phyloP scores from a whole-genome alignment of 768 basidiomycete species.

The Leccinum aurantiacum region DNA sequence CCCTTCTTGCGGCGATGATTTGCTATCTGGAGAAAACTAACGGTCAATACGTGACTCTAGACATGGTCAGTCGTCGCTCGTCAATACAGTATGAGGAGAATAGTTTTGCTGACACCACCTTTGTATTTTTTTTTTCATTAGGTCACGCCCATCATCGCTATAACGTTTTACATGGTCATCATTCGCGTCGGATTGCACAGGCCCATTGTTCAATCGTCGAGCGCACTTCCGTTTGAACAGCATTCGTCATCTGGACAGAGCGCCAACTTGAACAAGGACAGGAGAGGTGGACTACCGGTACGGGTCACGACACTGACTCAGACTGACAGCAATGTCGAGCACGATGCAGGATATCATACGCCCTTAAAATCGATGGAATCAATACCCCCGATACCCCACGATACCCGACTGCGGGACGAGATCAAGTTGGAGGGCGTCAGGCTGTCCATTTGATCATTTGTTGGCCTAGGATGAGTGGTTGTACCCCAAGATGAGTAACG shows the following conservation, averaged over 20 bases:
- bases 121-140: constrained; percentile 5
- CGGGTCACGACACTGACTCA: constrained; percentile 2
- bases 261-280: not conserved
- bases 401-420: not conserved
- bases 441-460: not conserved
- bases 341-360: not conserved
- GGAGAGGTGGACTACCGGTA: constrained; percentile 1
- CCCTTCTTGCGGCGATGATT: constrained; percentile 33
- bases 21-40: constrained; percentile 31
- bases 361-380: not conserved
- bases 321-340: constrained; percentile 1
- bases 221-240: not conserved
- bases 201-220: not conserved
- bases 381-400: not conserved
- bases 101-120: not conserved
- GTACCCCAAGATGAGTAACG: not conserved
- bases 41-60: constrained; percentile 36
- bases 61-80: constrained; percentile 29
- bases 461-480: not conserved
- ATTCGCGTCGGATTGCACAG: constrained; percentile 34
- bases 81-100: not conserved
- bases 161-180: constrained; percentile 45
- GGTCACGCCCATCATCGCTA: constrained; percentile 41
- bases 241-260: not conserved
- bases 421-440: not conserved